phyloP scores from a whole-genome alignment of 1,139 yeast species.

The Protomyces pachydermus region DNA sequence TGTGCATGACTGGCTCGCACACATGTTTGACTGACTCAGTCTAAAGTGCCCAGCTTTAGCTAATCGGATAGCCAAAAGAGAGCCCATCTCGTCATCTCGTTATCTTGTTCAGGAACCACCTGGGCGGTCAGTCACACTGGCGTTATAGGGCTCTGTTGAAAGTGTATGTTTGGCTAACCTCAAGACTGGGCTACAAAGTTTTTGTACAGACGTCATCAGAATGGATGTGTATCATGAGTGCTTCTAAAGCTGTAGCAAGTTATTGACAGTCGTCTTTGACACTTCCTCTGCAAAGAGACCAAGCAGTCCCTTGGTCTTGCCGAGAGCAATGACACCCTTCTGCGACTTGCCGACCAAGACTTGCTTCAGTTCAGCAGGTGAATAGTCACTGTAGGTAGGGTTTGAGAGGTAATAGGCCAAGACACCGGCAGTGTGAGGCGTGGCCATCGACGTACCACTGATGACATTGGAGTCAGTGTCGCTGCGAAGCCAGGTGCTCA shows the following conservation, averaged over 20 bases:
- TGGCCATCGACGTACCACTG: conserved; percentile 98
- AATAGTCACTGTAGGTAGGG: conserved; percentile 47
- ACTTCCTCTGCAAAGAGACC: neutral
- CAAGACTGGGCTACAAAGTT: too few species aligned
- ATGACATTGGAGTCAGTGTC: conserved; percentile 76
- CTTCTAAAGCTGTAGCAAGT: neutral
- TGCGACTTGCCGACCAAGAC: neutral
- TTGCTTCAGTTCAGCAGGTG: neutral
- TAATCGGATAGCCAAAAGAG: too few species aligned
- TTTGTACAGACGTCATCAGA: neutral
- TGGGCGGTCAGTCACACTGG: too few species aligned
- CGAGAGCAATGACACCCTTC: neutral
- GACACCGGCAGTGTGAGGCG: conserved; percentile 93
- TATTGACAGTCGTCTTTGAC: neutral
- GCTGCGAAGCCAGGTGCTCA: conserved; percentile 71
- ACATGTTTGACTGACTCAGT: too few species aligned
- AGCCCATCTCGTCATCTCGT: too few species aligned
- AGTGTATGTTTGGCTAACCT: too few species aligned
- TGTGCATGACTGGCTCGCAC: too few species aligned
- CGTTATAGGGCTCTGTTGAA: too few species aligned
- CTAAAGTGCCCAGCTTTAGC: too few species aligned
- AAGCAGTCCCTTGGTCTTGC: neutral
- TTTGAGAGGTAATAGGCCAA: conserved; percentile 59
- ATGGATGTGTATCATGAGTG: neutral
- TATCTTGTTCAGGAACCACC: too few species aligned